Evolutionary conservation across 2,329 filamentous ascomycete species (phyloP), one percentile per base, ranked within the genome.

Genomic region (Allantophomopsis cytisporea): DNA sequence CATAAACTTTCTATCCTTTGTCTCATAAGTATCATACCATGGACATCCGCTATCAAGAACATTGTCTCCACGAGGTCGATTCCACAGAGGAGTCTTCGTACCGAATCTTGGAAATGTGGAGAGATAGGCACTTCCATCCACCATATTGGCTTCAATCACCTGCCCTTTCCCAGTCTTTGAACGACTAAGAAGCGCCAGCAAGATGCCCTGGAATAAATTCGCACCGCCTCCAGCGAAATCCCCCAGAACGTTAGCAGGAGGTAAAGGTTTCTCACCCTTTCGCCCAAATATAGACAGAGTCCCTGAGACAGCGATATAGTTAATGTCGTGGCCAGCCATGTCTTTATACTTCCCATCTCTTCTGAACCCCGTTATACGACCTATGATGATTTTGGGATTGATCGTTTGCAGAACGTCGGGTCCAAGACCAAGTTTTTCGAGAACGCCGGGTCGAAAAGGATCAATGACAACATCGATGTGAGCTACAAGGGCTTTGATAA

Each of bases 291-390:
- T 66, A 1, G 71, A 70, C 20, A 96, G 62, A 1, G 83, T 80
- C 0, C 89, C 89, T 0, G 81, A 83, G 0, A 94, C 84, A 37
- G 88, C 85, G 33, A 96, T 80, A 60, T 96, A 96, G 56, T 96
- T 95, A 58, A 95, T 94, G 57, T 95, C 88, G 56, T 95, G 88
- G 35, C 88, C 88, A 0, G 88, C 87, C 88, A 94, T 95, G 52
- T 71, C 63, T 36, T 73, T 74, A 61, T 94, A 96, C 51, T 76
- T 80, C 0, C 88, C 89, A 60, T 93, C 85, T 31, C 88, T 70
- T 11, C 89, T 71, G 59, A 95, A 96, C 0, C 89, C 89, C 2
- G 87, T 91, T 73, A 96, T 81, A 32, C 89, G 79, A 7, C 74
- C 86, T 41, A 94, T 77, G 39, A 96, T 76, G 2, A 96, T 63